Percentiles rank a stretch among this genome's conserved stretches.
phyloP scores from a whole-genome alignment of 2,329 filamentous ascomycete species.

The Aspergillus texensis region DNA sequence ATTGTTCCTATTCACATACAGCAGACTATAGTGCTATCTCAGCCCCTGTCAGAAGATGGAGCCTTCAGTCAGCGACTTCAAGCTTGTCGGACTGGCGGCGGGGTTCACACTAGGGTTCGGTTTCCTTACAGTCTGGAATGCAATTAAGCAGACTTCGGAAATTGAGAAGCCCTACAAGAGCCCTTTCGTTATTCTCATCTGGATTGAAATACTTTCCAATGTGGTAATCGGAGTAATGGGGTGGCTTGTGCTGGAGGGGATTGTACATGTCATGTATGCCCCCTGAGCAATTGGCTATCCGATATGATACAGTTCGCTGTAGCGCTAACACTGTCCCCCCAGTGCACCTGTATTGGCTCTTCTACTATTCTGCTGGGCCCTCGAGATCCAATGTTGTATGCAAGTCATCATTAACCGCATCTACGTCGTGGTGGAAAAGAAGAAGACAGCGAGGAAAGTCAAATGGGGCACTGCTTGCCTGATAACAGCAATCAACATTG shows the following conservation, averaged over 20 bases:
- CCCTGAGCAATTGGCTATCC: neutral
- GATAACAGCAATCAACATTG: neutral
- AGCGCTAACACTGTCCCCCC: neutral
- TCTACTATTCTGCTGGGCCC: neutral
- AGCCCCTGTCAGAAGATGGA: neutral
- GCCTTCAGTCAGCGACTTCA: neutral
- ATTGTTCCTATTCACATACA: neutral
- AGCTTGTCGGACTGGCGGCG: neutral
- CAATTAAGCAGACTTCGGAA: neutral
- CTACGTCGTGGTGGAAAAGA: neutral
- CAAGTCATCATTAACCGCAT: neutral
- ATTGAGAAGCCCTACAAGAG: neutral
- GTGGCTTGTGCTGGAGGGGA: neutral
- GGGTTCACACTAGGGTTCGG: neutral
- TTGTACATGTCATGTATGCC: neutral
- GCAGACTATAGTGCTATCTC: neutral
- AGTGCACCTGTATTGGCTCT: neutral
- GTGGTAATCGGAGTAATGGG: neutral
- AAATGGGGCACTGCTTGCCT: neutral
- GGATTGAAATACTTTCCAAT: neutral
- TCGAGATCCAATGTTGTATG: neutral
- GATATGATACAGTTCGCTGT: neutral
- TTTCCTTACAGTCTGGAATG: slow-evolving; percentile 1
- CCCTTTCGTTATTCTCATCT: neutral
- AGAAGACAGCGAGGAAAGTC: neutral